These are phyloP conservation scores for Flueggea neowawraea DNA, from an alignment of 441 rosid genomes.

Conservation along the genomic window DNA sequence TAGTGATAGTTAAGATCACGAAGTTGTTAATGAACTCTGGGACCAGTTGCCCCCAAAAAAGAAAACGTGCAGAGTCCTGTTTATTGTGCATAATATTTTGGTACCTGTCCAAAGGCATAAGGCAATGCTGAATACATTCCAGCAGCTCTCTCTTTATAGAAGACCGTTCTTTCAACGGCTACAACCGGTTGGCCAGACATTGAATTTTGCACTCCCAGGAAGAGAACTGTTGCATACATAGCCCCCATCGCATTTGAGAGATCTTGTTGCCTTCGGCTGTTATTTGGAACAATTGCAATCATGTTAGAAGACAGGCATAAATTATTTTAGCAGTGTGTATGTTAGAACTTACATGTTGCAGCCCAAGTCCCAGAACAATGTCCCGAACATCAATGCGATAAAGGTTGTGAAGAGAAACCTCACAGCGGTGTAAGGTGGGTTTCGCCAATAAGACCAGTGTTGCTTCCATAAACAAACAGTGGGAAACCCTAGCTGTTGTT, in stretches of 20 bases:
- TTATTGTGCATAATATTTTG: not conserved
- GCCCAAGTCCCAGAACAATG: conserved; percentile 86
- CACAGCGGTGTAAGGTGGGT: conserved; percentile 74
- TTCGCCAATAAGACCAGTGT: conserved; percentile 84
- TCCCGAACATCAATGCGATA: conserved; percentile 68
- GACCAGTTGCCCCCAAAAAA: too few relatives aligned
- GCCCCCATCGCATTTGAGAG: conserved; percentile 64
- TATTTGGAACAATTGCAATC: not conserved
- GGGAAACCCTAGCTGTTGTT: too few relatives aligned
- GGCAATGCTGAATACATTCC: conserved; percentile 78
- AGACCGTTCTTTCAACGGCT: conserved; percentile 57
- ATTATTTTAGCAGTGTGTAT: not conserved
- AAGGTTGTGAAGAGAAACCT: conserved; percentile 60
- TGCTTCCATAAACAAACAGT: conserved; percentile 86
- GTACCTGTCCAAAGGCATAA: conserved; percentile 53
- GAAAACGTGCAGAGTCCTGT: not conserved
- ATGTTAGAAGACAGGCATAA: not conserved
- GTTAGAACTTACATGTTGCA: conserved; percentile 39
- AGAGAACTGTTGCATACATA: conserved; percentile 62
- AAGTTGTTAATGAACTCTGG: too few relatives aligned
- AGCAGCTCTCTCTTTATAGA: conserved; percentile 73
- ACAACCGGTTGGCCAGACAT: conserved; percentile 58
- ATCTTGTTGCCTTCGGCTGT: conserved; percentile 39
- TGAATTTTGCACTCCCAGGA: conserved; percentile 62
- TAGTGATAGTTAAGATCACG: too few relatives aligned